Evolutionary conservation across 2,329 filamentous ascomycete species (phyloP).

Genomic region (Aplosporella prunicola): DNA sequence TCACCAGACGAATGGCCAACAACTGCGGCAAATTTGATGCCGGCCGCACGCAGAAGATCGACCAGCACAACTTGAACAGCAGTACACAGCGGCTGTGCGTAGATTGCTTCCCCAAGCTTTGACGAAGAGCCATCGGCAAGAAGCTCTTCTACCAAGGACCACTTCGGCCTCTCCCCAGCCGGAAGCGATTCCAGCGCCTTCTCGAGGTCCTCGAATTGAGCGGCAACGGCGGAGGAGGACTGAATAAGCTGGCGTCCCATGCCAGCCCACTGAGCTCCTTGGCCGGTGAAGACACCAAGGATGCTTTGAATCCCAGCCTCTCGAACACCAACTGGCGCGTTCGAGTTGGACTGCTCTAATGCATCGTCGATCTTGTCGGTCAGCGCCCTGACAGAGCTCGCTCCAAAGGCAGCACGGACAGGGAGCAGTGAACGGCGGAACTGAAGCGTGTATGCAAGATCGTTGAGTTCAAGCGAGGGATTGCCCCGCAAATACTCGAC

Average conservation of each 20-base stretch:
- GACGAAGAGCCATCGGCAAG: neutral
- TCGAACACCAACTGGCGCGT: neutral
- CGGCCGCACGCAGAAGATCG: constrained; percentile 17
- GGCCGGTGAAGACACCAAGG: constrained; percentile 34
- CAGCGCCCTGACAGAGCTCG: neutral
- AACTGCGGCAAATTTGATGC: constrained; percentile 16
- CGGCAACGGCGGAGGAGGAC: constrained; percentile 14
- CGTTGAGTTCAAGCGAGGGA: constrained; percentile 1
- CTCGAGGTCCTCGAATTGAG: constrained; percentile 19
- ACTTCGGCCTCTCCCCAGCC: constrained; percentile 9
- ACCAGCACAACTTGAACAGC: constrained; percentile 27
- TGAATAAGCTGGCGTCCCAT: constrained; percentile 32
- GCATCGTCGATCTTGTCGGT: constrained; percentile 1
- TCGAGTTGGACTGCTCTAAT: neutral
- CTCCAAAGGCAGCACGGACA: constrained; percentile 5
- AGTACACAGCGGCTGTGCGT: constrained; percentile 29
- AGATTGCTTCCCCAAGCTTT: constrained; percentile 13
- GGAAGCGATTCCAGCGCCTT: constrained; percentile 7
- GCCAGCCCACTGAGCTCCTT: constrained; percentile 33
- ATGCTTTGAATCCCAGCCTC: neutral
- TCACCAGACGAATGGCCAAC: constrained; percentile 36
- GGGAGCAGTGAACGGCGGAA: constrained; percentile 12
- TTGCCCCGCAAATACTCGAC: constrained; percentile 4
- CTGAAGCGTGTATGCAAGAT: constrained; percentile 14
- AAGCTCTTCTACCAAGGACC: constrained; percentile 15